Conservation (phyloP, 2,329 filamentous ascomycete genomes). For the Xenosphaeropsis pyriputrescens region DNA sequence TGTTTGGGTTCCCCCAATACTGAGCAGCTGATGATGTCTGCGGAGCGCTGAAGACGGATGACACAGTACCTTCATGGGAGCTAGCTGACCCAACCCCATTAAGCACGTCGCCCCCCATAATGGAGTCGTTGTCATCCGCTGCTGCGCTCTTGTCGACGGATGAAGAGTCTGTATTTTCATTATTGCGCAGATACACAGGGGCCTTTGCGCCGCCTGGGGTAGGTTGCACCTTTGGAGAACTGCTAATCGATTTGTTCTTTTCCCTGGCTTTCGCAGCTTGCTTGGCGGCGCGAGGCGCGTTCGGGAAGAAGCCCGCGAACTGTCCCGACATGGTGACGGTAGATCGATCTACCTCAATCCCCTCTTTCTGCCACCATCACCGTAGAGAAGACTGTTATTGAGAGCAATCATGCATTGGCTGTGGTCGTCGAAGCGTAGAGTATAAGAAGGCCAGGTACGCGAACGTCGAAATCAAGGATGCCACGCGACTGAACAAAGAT, state of each 20-base stretch:
- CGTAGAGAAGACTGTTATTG: too few relatives aligned
- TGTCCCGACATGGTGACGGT: slow-evolving; percentile 47
- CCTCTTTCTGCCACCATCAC: slow-evolving; percentile 2
- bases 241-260: slow-evolving; percentile 31
- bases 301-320: slow-evolving; percentile 78
- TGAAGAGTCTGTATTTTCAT: slow-evolving; percentile 14
- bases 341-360: slow-evolving; percentile 17
- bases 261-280: slow-evolving; percentile 45
- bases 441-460: too few relatives aligned
- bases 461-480: too few relatives aligned
- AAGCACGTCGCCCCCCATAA: slow-evolving; percentile 50
- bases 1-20: slow-evolving; percentile 19
- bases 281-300: slow-evolving; percentile 44
- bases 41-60: slow-evolving; percentile 50
- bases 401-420: too few relatives aligned
- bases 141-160: slow-evolving; percentile 7
- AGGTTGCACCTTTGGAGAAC: slow-evolving; percentile 8
- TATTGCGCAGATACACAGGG: slow-evolving; percentile 14
- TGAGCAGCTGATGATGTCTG: slow-evolving; percentile 11
- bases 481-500: too few relatives aligned
- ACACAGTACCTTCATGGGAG: slow-evolving; percentile 55
- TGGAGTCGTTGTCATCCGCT: slow-evolving; percentile 40
- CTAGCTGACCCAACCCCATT: slow-evolving; percentile 59
- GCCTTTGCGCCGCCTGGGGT: slow-evolving; percentile 10
- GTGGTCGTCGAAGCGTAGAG: too few relatives aligned